These are phyloP conservation scores for Malbranchea zuffiana DNA, from an alignment of 2,329 filamentous ascomycete species.

Conservation along the genomic window DNA sequence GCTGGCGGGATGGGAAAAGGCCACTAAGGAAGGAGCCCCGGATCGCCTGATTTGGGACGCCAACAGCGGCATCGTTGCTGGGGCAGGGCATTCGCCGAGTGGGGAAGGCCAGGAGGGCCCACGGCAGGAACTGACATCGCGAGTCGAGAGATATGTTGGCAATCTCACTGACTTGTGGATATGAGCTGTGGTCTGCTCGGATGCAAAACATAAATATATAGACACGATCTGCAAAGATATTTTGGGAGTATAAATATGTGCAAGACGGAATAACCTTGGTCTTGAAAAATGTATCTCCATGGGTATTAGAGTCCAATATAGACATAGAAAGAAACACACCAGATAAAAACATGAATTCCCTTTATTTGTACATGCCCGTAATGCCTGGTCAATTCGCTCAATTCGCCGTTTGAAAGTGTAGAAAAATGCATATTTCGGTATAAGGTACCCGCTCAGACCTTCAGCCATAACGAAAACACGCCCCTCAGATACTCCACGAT, in stretches of 20 bases:
- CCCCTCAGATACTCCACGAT: constrained; percentile 95
- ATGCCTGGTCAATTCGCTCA: constrained; percentile 7
- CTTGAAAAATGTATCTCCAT: constrained; percentile 1
- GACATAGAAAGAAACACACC: no score
- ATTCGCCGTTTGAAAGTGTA: constrained; percentile 14
- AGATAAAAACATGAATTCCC: constrained; percentile 8
- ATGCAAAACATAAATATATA: background rate
- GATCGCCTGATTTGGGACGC: constrained; percentile 36
- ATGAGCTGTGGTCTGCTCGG: background rate
- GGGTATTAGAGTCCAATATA: no score
- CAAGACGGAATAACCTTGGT: constrained; percentile 3
- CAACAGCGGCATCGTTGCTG: constrained; percentile 38
- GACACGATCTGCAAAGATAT: background rate
- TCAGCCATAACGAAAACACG: constrained; percentile 65
- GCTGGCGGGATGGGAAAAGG: constrained; percentile 34
- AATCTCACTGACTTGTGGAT: no score
- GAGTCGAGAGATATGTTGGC: constrained; percentile 26
- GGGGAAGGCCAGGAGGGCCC: constrained; percentile 39
- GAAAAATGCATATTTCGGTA: constrained; percentile 10
- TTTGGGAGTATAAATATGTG: background rate
- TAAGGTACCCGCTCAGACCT: constrained; percentile 43
- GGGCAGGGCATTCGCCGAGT: constrained; percentile 40
- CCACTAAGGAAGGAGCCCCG: constrained; percentile 24
- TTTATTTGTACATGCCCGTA: constrained; percentile 9
- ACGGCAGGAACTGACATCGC: constrained; percentile 24